These are phyloP conservation scores for Xenoacremonium recifei DNA, from an alignment of 2,329 filamentous ascomycete genomes.

Conservation along the genomic window DNA sequence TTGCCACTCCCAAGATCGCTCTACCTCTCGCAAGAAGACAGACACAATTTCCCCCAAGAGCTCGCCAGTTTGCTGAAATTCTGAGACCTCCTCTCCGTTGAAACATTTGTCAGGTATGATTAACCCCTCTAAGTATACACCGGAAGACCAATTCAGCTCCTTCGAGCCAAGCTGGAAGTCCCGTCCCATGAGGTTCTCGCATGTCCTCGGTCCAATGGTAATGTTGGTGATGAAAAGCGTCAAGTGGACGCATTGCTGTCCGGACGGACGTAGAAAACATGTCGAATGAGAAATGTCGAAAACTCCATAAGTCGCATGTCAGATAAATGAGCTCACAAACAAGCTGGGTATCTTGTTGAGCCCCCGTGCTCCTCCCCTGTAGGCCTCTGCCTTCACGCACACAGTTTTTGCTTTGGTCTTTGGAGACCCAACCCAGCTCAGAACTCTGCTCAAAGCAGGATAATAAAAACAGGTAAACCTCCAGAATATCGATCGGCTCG, in stretches of 20 bases:
- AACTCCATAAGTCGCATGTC: conserved; percentile 29
- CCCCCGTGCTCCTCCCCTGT: conserved; percentile 24
- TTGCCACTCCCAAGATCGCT: too few relatives aligned
- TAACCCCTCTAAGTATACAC: too few relatives aligned
- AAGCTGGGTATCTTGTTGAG: conserved; percentile 41
- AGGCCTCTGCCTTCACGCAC: conserved; percentile 9
- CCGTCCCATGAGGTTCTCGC: too few relatives aligned
- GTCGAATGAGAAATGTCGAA: conserved; percentile 21
- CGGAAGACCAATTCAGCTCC: too few relatives aligned
- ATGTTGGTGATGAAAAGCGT: conserved; percentile 1
- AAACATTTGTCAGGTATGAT: too few relatives aligned
- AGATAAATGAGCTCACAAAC: conserved; percentile 35
- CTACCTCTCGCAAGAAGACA: too few relatives aligned
- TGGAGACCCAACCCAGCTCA: conserved; percentile 12
- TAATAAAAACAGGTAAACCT: conserved; percentile 12
- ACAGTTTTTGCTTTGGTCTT: conserved; percentile 7
- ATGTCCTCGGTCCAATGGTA: not conserved
- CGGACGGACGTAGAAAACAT: conserved; percentile 4
- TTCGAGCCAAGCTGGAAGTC: too few relatives aligned
- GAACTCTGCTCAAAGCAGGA: conserved; percentile 10
- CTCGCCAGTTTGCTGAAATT: too few relatives aligned
- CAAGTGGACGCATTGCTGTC: too few relatives aligned
- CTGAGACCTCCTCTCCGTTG: too few relatives aligned
- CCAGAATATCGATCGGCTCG: conserved; percentile 18
- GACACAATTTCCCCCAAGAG: too few relatives aligned